Percentiles rank a stretch among this genome's conserved stretches.
phyloP scores from a whole-genome alignment of 179 eudicot genomes.

The Drosera spatulata region DNA sequence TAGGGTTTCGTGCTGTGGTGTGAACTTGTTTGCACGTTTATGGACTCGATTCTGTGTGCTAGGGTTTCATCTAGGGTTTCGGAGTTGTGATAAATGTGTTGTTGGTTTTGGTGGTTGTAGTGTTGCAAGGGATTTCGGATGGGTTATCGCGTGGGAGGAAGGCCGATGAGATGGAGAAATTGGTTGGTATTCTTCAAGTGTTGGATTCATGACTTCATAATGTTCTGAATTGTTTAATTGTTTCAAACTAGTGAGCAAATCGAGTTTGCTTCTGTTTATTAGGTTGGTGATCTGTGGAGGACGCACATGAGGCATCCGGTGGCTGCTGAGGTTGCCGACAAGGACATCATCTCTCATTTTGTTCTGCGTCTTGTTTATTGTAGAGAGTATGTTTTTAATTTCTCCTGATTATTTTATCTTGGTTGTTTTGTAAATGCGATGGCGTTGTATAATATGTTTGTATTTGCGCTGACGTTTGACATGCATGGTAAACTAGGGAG shows the following conservation, averaged over 20 bases:
- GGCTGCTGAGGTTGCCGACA: constrained; percentile 47
- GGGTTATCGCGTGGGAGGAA: constrained; percentile 75
- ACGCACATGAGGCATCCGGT: constrained; percentile 56
- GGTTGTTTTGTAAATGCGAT: not conserved
- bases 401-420: not conserved
- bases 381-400: constrained; percentile 41
- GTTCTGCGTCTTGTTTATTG: constrained; percentile 92
- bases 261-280: constrained; percentile 3
- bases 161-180: constrained; percentile 57
- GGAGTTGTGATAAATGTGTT: not conserved
- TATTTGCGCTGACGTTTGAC: not conserved
- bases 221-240: too few species aligned
- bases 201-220: not conserved
- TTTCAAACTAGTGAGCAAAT: too few species aligned
- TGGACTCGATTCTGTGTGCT: not conserved
- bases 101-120: constrained; percentile 16
- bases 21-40: too few species aligned
- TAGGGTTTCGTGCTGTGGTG: too few species aligned
- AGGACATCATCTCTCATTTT: constrained; percentile 87
- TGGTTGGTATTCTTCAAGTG: constrained; percentile 25
- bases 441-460: not conserved
- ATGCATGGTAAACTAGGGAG: constrained; percentile 32
- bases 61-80: too few species aligned
- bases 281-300: constrained; percentile 61
- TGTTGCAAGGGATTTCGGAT: constrained; percentile 81